Evolutionary conservation across 2,329 filamentous ascomycete species (phyloP), one percentile per base, ranked within the genome.

Genomic region (Aspergillus melleus): DNA sequence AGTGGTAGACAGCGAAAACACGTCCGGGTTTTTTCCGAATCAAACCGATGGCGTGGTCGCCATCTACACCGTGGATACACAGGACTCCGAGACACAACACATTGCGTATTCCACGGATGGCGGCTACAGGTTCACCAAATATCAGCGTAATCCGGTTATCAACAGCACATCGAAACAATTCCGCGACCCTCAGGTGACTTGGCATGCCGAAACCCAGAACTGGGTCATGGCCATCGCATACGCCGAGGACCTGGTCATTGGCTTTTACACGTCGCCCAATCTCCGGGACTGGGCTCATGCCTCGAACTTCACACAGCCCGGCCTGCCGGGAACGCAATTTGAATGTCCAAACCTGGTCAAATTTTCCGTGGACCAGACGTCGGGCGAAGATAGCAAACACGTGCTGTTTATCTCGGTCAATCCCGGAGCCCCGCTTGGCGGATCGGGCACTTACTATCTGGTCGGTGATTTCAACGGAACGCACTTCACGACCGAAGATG

Each of bases 131-230:
- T 89, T 89, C 64, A 80, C 78, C 50, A 83, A 84, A 49, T 89
- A 88, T 62, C 74, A 76, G 1, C 70, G 71, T 4, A 90, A 90
- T 61, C 87, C 87, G 1, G 84, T 89, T 16, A 82, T 90, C 49
- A 72, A 79, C 62, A 81, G 82, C 68, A 78, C 78, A 59, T 79
- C 82, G 19, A 78, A 72, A 6, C 81, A 89, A 58, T 89, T 89
- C 75, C 83, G 87, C 24, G 87, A 90, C 63, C 87, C 88, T 1
- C 87, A 89, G 66, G 86, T 89, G 2, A 77, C 87, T 49, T 84
- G 85, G 77, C 83, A 87, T 62, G 74, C 79, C 1, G 70, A 74
- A 10, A 74, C 70, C 9, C 68, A 81, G 47, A 74, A 78, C 19
- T 89, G 86, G 86, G 82, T 86, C 44, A 84, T 86, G 80, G 79